These are phyloP conservation scores for Gossypium ekmanianum DNA, from an alignment of 345 rosid genomes.

Conservation along the genomic window DNA sequence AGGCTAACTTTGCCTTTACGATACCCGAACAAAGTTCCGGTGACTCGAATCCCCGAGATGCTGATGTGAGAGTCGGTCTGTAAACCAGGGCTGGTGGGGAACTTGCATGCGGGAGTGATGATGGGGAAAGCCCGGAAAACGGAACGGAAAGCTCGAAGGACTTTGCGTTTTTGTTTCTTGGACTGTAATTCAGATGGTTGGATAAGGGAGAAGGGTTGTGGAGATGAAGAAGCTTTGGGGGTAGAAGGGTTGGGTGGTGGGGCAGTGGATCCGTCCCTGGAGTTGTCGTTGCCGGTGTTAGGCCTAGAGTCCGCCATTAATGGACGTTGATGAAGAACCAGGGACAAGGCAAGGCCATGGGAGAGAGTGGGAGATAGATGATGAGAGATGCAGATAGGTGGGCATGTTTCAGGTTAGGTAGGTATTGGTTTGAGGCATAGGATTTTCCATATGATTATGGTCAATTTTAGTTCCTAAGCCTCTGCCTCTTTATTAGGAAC, in stretches of 20 bases:
- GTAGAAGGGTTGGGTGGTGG: constrained; percentile 11
- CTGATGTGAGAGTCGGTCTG: constrained; percentile 34
- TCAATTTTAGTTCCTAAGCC: not conserved
- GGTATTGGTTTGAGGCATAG: not conserved
- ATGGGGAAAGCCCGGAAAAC: constrained; percentile 75
- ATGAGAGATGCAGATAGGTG: no score
- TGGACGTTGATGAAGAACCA: constrained; percentile 28
- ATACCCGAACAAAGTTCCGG: constrained; percentile 71
- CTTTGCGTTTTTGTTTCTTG: constrained; percentile 38
- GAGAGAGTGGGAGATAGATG: not conserved
- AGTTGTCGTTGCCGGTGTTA: constrained; percentile 20
- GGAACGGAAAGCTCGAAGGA: constrained; percentile 62
- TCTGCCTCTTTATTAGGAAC: not conserved
- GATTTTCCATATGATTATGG: not conserved
- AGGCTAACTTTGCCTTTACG: constrained; percentile 73
- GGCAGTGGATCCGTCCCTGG: constrained; percentile 14
- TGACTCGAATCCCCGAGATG: constrained; percentile 32
- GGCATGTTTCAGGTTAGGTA: not conserved
- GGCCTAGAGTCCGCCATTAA: constrained; percentile 58
- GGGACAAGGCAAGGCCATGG: not conserved
- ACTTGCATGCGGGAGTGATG: constrained; percentile 60
- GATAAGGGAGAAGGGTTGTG: constrained; percentile 45
- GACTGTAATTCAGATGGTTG: constrained; percentile 54
- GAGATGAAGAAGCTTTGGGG: constrained; percentile 22
- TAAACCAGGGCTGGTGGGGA: constrained; percentile 39